These are phyloP conservation scores for Lentinus polychrous DNA, from an alignment of 1,284 basidiomycete genomes.

Conservation along the genomic window DNA sequence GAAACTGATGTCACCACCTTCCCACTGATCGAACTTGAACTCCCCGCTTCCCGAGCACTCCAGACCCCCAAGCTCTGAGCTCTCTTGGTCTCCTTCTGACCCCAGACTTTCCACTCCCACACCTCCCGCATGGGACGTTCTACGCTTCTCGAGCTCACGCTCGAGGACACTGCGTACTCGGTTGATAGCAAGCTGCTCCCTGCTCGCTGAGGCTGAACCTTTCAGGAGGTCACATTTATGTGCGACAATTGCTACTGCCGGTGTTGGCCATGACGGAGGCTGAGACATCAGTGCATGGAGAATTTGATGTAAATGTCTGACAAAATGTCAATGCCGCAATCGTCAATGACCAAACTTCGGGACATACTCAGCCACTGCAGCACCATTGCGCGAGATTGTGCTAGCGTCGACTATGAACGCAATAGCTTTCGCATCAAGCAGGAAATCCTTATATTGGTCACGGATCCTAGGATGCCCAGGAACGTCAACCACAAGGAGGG, in stretches of 20 bases:
- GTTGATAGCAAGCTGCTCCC: constrained; percentile 50
- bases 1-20: constrained; percentile 67
- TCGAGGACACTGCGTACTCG: constrained; percentile 71
- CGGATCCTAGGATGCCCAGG: constrained; percentile 75
- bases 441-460: constrained; percentile 59
- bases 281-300: constrained; percentile 64
- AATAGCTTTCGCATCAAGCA: constrained; percentile 53
- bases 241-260: constrained; percentile 58
- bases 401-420: constrained; percentile 74
- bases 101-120: constrained; percentile 68
- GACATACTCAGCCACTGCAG: constrained; percentile 68
- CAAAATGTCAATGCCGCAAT: not conserved
- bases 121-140: constrained; percentile 51
- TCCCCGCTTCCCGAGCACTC: constrained; percentile 30
- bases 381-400: constrained; percentile 64
- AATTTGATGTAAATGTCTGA: constrained; percentile 64
- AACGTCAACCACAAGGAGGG: constrained; percentile 56
- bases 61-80: constrained; percentile 22
- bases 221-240: constrained; percentile 72
- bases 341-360: not conserved
- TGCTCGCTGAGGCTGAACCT: constrained; percentile 32
- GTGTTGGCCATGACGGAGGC: constrained; percentile 57
- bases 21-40: constrained; percentile 73
- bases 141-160: constrained; percentile 72
- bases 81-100: constrained; percentile 19